A percentile compares a stretch with the other conserved stretches of the same genome.
These are phyloP conservation scores for Ophiosphaerella narmari DNA, from an alignment of 2,329 filamentous ascomycete genomes.

Conservation along the genomic window DNA sequence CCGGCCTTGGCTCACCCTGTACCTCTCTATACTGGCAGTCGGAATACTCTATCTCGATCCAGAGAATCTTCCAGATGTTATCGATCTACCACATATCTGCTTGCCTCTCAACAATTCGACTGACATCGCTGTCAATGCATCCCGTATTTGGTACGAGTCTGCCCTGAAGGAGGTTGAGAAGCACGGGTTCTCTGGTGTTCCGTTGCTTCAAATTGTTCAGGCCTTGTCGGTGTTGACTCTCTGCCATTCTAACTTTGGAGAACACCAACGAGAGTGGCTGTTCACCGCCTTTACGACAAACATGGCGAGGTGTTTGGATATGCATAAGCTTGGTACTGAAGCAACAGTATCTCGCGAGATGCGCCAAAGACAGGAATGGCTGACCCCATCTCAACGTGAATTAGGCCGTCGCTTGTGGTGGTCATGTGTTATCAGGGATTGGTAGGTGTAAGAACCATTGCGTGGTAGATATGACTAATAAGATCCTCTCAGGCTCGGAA, in stretches of 20 bases:
- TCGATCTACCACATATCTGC: conserved; percentile 10
- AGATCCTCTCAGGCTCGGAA: conserved; percentile 7
- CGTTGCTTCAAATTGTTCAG: conserved; percentile 2
- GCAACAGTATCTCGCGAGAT: conserved; percentile 5
- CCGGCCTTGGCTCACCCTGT: conserved; percentile 11
- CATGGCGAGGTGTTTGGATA: conserved; percentile 13
- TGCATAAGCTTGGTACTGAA: conserved; percentile 17
- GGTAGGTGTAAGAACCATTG: conserved; percentile 1
- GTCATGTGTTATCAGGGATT: conserved; percentile 16
- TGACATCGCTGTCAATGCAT: conserved; percentile 8
- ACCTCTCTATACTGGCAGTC: conserved; percentile 13
- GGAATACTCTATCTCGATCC: conserved; percentile 12
- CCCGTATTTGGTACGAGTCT: conserved; percentile 15
- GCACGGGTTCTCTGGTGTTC: conserved; percentile 3
- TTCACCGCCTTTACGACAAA: conserved; percentile 12
- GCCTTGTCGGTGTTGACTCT: conserved; percentile 10
- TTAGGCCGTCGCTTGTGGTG: conserved; percentile 14
- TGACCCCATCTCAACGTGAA: conserved; percentile 4
- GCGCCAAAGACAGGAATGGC: conserved; percentile 12
- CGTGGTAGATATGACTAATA: background rate
- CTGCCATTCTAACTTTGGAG: conserved; percentile 17
- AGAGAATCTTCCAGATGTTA: conserved; percentile 2
- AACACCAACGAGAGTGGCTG: conserved; percentile 16
- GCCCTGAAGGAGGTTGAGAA: conserved; percentile 12
- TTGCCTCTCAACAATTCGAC: conserved; percentile 1